Evolutionary conservation across 2,329 filamentous ascomycete species (phyloP).

Genomic region (Metarhizium brunneum): DNA sequence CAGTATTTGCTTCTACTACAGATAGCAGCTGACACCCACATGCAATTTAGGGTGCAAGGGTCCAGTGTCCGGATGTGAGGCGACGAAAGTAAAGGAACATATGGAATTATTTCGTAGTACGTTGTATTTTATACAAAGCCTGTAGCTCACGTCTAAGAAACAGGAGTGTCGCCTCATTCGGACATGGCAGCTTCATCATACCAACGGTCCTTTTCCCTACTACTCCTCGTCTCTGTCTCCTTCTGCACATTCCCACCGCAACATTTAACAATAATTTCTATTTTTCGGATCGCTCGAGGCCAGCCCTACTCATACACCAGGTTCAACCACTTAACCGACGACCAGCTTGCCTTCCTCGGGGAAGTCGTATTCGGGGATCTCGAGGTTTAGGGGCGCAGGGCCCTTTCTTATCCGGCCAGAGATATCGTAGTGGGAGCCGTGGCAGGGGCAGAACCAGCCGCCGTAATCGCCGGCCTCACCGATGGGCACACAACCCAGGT

Average conservation of each 20-base stretch:
- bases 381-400: conserved; percentile 93
- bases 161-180: conserved; percentile 17
- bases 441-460: conserved; percentile 99
- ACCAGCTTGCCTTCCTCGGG: conserved; percentile 78
- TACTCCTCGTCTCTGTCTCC: conserved; percentile 7
- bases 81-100: background rate
- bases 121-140: conserved; percentile 29
- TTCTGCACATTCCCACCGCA: background rate
- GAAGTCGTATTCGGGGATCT: conserved; percentile 90
- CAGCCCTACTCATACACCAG: conserved; percentile 13
- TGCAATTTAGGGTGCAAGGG: background rate
- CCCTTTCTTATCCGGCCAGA: conserved; percentile 97
- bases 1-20: background rate
- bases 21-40: background rate
- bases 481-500: conserved; percentile 97
- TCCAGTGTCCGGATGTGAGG: background rate
- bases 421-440: conserved; percentile 99
- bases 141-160: conserved; percentile 26
- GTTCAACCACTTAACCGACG: conserved; percentile 63
- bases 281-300: conserved; percentile 2
- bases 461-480: conserved; percentile 97
- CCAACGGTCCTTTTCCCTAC: background rate
- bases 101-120: conserved; percentile 13
- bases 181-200: conserved; percentile 6
- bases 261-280: conserved; percentile 7